Evolutionary conservation across 2,329 filamentous ascomycete species (phyloP), one percentile per base, ranked within the genome.

Genomic region (Magnaporthiopsis incrustans): DNA sequence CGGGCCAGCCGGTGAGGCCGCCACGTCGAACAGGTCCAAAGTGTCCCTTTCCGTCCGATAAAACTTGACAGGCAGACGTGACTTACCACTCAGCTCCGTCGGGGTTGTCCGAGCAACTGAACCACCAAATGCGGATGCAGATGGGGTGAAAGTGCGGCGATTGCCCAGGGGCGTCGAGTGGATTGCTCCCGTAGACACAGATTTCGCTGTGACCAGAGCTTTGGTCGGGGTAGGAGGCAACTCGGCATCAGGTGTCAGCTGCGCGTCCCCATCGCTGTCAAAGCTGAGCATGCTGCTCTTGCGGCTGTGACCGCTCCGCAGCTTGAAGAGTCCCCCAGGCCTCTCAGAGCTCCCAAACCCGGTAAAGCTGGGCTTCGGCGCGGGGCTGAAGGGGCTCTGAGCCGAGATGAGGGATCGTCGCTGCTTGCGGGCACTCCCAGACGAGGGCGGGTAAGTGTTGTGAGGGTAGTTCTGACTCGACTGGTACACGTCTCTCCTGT

Each of bases 171-270:
- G 70, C 0, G 67, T 69, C 8, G 67, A 63, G 59, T 62, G 64
- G 22, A 66, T 61, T 11, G 65, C 32, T 50, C 62, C 62, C 14
- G 62, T 57, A 27, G 62, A 63, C 22, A 63, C 33, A 35, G 62
- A 63, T 35, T 63, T 63, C 33, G 33, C 57, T n/a, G 56, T 70
- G 75, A 77, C 57, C 74, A 78, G 64, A 77, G 77, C 65, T 86
- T 97, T 98, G 0, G 95, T 98, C 0, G 95, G 95, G 1, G 95
- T 99, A 1, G 94, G 93, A n/a, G 94, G 93, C 65, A 94, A 80
- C 61, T 97, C 92, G 56, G 78, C 81, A 65, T 93, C 91, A 25
- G 77, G 63, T 5, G 68, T 65, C 25, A 69, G 70, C 32, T 70
- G 69, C 50, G 67, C 67, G 65, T 70, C 89, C 79, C 61, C 78